Percentiles rank a stretch among this genome's conserved stretches.
These are phyloP conservation scores for Glonium stellatum DNA, from an alignment of 495 filamentous ascomycete species.

Conservation along the genomic window DNA sequence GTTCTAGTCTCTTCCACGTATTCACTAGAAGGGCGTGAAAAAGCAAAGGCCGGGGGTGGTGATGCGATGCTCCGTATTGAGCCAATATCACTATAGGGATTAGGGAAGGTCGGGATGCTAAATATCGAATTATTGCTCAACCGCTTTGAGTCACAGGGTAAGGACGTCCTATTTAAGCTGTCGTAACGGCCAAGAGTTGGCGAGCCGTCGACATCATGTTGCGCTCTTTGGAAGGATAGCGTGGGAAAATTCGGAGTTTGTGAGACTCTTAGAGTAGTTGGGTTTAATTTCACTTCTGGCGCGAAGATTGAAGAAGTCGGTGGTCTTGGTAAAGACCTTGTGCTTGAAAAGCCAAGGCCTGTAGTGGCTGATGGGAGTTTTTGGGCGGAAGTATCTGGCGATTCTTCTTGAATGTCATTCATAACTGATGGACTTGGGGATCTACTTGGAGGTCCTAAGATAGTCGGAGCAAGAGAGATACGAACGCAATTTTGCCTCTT, in stretches of 20 bases:
- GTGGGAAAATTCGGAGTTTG: slow-evolving; percentile 32
- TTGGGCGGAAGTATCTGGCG: slow-evolving; percentile 7
- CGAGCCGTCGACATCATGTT: background rate
- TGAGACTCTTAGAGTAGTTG: slow-evolving; percentile 26
- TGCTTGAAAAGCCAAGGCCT: slow-evolving; percentile 17
- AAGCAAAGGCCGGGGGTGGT: slow-evolving; percentile 23
- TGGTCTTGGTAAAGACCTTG: slow-evolving; percentile 21
- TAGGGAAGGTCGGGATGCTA: slow-evolving; percentile 31
- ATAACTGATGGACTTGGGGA: slow-evolving; percentile 30
- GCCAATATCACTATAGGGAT: slow-evolving; percentile 21
- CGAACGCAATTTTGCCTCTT: slow-evolving; percentile 23
- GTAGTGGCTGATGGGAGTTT: slow-evolving; percentile 2
- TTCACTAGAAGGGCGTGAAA: slow-evolving; percentile 26
- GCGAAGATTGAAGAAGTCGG: slow-evolving; percentile 26
- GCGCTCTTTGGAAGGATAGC: slow-evolving; percentile 11
- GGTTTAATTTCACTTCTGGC: slow-evolving; percentile 23
- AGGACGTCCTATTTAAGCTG: background rate
- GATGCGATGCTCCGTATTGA: slow-evolving; percentile 8
- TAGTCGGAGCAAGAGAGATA: slow-evolving; percentile 29
- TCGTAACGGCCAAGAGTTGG: background rate
- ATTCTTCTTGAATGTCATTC: slow-evolving; percentile 31
- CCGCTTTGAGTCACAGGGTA: background rate
- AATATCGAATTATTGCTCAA: slow-evolving; percentile 18
- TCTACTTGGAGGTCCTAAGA: slow-evolving; percentile 30
- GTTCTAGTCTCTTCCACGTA: background rate